Conservation (phyloP, 2,329 filamentous ascomycete species). For the Talaromyces sp. region DNA sequence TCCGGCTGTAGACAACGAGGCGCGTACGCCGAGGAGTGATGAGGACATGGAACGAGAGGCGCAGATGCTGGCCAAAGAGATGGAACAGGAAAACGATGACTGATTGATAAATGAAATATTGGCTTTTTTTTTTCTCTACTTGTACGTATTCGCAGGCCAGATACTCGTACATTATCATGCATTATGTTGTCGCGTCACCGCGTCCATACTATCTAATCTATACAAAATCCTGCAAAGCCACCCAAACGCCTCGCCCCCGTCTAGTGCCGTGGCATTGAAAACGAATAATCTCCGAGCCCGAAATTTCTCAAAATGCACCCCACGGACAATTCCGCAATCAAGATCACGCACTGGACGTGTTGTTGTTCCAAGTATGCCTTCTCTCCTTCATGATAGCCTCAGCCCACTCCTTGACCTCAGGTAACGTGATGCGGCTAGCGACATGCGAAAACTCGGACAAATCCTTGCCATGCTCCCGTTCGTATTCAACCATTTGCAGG, state of each 20-base stretch:
- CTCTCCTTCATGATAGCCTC: constrained; percentile 72
- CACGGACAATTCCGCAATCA: not conserved
- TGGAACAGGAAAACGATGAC: constrained; percentile 33
- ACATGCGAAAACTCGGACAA: constrained; percentile 85
- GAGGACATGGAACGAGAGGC: constrained; percentile 81
- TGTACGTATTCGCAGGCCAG: not conserved
- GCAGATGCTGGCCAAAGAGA: constrained; percentile 53
- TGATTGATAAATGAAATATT: constrained; percentile 10
- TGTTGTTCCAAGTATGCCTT: constrained; percentile 62
- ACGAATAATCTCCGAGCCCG: not conserved
- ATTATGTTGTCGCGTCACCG: constrained; percentile 1
- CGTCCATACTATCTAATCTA: constrained; percentile 1
- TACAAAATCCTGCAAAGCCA: constrained; percentile 6
- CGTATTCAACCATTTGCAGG: constrained; percentile 95
- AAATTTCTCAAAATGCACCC: not conserved
- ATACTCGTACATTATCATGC: not conserved
- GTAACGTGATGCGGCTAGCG: constrained; percentile 64
- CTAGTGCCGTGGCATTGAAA: not conserved
- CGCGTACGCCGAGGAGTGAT: constrained; percentile 61
- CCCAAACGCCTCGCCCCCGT: constrained; percentile 7
- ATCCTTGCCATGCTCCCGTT: constrained; percentile 68
- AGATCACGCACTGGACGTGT: not conserved
- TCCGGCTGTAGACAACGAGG: constrained; percentile 66
- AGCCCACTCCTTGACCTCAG: constrained; percentile 78
- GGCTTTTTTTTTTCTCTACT: not conserved